Percentiles rank a stretch among this genome's conserved stretches.
Conservation (phyloP, 2,329 filamentous ascomycete genomes). For the Beauveria australis region DNA sequence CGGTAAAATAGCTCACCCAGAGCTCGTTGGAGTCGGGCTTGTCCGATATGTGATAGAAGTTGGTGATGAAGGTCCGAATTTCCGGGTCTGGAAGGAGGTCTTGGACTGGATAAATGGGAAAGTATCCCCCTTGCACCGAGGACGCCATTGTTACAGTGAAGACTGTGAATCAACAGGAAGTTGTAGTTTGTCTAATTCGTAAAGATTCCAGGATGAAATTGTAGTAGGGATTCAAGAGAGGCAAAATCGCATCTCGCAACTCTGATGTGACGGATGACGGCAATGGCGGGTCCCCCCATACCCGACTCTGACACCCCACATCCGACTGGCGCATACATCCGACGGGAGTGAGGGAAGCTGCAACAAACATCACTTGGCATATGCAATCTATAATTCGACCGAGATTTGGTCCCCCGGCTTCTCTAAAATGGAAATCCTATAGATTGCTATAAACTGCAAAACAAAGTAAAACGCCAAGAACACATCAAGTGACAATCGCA, state of each 20-base stretch:
- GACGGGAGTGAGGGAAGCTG: neutral
- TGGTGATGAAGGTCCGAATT: constrained; percentile 31
- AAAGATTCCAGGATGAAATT: neutral
- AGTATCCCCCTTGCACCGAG: constrained; percentile 18
- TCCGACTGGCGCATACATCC: neutral
- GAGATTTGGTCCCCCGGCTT: neutral
- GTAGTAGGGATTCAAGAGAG: neutral
- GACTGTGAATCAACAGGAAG: neutral
- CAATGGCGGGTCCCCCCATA: constrained; percentile 2
- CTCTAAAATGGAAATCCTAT: neutral
- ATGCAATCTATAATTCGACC: neutral
- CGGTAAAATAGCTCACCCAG: constrained; percentile 34
- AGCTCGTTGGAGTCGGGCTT: constrained; percentile 30
- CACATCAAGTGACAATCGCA: neutral
- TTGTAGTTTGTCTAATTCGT: neutral
- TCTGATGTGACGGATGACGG: neutral
- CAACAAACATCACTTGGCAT: neutral
- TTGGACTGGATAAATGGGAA: constrained; percentile 24
- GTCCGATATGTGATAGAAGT: constrained; percentile 38
- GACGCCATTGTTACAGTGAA: neutral
- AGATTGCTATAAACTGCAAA: neutral
- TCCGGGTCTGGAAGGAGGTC: constrained; percentile 23
- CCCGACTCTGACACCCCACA: constrained; percentile 1
- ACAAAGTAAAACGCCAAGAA: neutral
- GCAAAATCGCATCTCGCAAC: neutral